Base-by-base conservation (phyloP, 495 filamentous ascomycete genomes). In the Trichoderma erinaceum region DNA sequence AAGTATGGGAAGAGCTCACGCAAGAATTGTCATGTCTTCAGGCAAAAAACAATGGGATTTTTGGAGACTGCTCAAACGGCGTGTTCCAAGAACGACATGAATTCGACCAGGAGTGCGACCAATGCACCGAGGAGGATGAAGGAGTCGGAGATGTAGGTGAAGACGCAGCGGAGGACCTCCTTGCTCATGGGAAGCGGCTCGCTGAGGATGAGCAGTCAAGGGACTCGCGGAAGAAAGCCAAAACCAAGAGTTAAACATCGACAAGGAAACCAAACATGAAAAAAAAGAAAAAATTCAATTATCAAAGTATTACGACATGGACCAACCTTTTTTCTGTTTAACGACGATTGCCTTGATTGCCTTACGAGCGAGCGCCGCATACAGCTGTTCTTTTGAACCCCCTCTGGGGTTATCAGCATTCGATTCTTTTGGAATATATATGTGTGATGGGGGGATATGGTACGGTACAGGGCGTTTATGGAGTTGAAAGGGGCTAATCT, bases 1-100 rank as follows among this genome's bases (percentile, higher is more conserved):
- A 74, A 65, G 68, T 68, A 6, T 78, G 76, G 76, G 65, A 70
- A 16, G 73, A 75, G n/a, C 71, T 77, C 1, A 63, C 71, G 4
- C 75, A 76, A 66, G 72, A 77, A 68, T 72, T 78, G 27, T 74
- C 70, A 38, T 78, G 76, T 61, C 75, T 78, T 67, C 73, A 78
- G 63, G 75, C 76, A 12, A 78, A 78, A 66, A 78, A 78, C 72
- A 70, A 69, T 13, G 76, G 75, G 10, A 52, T 67, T 1, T 77
- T 78, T 50, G 76, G 76, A 16, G 38, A 70, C 64, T 78, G 76
- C 68, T 65, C 66, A 18, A 67, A 68, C 48, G 76, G 76, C 27
- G 69, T 76, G 1, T 50, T 67, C 32, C 48, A 44, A n/a, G 76
- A 78, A 65, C 67, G 74, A 56, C 76, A 78, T 67, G 6, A 38